Evolutionary conservation across 345 rosid species (phyloP).

Genomic region (Populus euphratica): DNA sequence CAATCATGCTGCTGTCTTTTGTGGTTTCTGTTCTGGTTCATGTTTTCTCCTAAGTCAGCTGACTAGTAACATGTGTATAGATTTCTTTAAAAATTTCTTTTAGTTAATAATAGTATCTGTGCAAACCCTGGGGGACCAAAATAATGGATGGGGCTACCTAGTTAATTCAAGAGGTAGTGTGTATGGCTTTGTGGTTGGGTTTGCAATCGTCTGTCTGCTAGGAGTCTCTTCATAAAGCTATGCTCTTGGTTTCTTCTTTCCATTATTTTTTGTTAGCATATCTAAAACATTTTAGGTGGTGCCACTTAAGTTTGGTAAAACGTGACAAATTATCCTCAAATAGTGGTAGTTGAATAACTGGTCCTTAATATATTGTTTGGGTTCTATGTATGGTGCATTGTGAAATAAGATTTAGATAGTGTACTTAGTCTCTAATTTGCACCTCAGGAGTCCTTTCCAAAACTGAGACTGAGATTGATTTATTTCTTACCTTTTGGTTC

Average conservation of each 20-base stretch:
- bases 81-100: neutral
- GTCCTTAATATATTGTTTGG: neutral
- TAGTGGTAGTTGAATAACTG: neutral
- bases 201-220: neutral
- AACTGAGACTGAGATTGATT: neutral
- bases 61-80: neutral
- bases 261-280: too few relatives aligned
- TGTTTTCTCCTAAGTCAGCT: too few relatives aligned
- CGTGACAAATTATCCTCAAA: neutral
- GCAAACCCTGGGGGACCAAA: neutral
- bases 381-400: too few relatives aligned
- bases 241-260: neutral
- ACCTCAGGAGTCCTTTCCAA: neutral
- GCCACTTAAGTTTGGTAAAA: neutral
- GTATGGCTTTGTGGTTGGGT: neutral
- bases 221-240: neutral
- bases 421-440: neutral
- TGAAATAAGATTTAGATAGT: too few relatives aligned
- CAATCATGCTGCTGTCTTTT: neutral
- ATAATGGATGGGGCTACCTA: neutral
- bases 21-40: neutral
- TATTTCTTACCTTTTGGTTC: neutral
- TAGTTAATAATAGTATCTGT: too few relatives aligned
- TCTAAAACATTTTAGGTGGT: neutral
- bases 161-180: neutral